These are phyloP conservation scores for Vigna mungo DNA, from an alignment of 306 rosid species.

Conservation along the genomic window DNA sequence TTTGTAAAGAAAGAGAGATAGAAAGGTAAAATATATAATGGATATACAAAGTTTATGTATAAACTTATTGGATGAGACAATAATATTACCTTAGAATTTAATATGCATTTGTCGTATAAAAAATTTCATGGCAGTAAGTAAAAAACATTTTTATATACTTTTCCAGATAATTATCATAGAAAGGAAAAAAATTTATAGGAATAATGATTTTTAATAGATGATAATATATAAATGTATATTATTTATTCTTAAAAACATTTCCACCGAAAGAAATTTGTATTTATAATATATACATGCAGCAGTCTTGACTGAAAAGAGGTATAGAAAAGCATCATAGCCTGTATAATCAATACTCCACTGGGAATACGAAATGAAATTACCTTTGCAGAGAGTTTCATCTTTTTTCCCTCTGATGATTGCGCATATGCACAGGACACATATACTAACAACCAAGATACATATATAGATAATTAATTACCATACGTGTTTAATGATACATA, in stretches of 20 bases:
- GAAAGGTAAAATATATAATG: no score
- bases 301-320: slow-evolving; percentile 39
- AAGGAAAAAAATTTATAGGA: neutral
- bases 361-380: slow-evolving; percentile 39
- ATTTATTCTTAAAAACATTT: neutral
- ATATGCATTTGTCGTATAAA: neutral
- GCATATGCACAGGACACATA: neutral
- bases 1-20: no score
- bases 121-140: neutral
- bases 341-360: slow-evolving; percentile 42
- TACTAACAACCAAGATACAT: neutral
- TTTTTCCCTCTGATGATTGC: neutral
- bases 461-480: neutral
- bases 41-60: no score
- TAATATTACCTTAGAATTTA: neutral
- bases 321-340: slow-evolving; percentile 10
- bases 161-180: neutral
- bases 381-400: neutral
- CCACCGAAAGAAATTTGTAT: neutral
- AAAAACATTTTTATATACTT: neutral
- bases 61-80: no score
- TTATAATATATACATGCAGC: slow-evolving; percentile 6
- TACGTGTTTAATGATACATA: neutral
- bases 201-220: neutral
- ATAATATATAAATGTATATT: neutral